Evolutionary conservation across 768 basidiomycete genomes (phyloP).

Genomic region (Rubroboletus pulcherrimus): DNA sequence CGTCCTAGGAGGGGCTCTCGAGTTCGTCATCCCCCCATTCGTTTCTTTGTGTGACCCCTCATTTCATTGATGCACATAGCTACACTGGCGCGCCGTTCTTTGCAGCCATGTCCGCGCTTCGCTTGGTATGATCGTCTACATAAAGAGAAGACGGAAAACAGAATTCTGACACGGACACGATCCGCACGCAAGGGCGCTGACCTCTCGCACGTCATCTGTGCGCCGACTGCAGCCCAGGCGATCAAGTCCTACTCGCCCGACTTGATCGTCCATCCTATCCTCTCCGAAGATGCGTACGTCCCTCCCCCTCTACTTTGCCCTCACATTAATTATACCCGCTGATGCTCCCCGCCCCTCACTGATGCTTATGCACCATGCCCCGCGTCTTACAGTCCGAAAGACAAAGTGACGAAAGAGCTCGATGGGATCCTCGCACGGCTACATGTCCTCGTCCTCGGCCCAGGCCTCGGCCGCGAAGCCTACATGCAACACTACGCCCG

Average conservation of each 20-base stretch:
- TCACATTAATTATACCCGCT: background rate
- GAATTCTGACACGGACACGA: background rate
- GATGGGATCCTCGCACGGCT: constrained; percentile 75
- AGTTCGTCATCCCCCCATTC: constrained; percentile 49
- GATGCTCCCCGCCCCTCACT: background rate
- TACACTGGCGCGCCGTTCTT: constrained; percentile 98
- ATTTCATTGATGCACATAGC: constrained; percentile 39
- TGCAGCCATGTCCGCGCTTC: constrained; percentile 84
- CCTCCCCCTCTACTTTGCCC: background rate
- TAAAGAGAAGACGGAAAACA: background rate
- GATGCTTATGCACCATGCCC: no score
- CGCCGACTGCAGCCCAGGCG: constrained; percentile 83
- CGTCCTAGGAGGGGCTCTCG: constrained; percentile 88
- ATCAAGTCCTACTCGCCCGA: constrained; percentile 98
- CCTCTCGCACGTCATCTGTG: constrained; percentile 95
- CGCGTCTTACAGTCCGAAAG: constrained; percentile 38
- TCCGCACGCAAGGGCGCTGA: constrained; percentile 67
- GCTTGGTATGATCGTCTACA: constrained; percentile 51
- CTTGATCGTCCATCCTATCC: constrained; percentile 93
- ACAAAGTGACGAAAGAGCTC: constrained; percentile 49
- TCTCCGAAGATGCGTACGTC: constrained; percentile 63
- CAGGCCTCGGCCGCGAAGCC: constrained; percentile 85
- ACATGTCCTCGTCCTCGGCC: constrained; percentile 91
- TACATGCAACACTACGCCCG: constrained; percentile 88
- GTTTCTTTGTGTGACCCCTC: background rate